phyloP scores from a whole-genome alignment of 805 yeast species.

The Candida vaughaniae region DNA sequence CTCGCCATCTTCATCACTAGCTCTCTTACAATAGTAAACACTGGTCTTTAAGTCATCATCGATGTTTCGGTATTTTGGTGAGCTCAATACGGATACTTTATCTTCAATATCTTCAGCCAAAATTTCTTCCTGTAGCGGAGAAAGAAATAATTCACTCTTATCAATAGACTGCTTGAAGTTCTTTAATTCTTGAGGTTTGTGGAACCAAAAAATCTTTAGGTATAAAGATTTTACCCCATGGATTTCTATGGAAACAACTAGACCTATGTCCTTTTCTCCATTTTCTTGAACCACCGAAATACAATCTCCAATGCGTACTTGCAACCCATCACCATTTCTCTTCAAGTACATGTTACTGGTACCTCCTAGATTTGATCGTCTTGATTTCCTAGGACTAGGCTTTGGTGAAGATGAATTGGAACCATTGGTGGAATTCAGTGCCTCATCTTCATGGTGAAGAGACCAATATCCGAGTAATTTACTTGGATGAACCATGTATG shows the following conservation, averaged over 20 bases:
- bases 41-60: constrained; percentile 34
- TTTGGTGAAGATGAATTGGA: too few species aligned
- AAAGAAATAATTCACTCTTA: constrained; percentile 50
- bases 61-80: constrained; percentile 28
- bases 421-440: too few species aligned
- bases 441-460: too few species aligned
- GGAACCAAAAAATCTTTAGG: constrained; percentile 48
- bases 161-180: too few species aligned
- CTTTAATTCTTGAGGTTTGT: constrained; percentile 42
- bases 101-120: constrained; percentile 36
- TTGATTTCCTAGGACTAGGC: too few species aligned
- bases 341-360: too few species aligned
- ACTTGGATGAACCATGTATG: too few species aligned
- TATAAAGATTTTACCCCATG: background rate
- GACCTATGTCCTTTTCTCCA: constrained; percentile 17
- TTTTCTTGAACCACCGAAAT: constrained; percentile 42
- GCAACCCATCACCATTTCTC: constrained; percentile 47
- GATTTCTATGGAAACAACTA: background rate
- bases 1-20: constrained; percentile 35
- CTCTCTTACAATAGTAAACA: constrained; percentile 41
- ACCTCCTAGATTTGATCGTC: too few species aligned
- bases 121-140: constrained; percentile 49
- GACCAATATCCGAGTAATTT: too few species aligned
- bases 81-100: constrained; percentile 45
- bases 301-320: constrained; percentile 54